Percentiles rank a stretch among this genome's conserved stretches.
phyloP scores from a whole-genome alignment of 257 asterid species.

The Przewalskia tangutica region DNA sequence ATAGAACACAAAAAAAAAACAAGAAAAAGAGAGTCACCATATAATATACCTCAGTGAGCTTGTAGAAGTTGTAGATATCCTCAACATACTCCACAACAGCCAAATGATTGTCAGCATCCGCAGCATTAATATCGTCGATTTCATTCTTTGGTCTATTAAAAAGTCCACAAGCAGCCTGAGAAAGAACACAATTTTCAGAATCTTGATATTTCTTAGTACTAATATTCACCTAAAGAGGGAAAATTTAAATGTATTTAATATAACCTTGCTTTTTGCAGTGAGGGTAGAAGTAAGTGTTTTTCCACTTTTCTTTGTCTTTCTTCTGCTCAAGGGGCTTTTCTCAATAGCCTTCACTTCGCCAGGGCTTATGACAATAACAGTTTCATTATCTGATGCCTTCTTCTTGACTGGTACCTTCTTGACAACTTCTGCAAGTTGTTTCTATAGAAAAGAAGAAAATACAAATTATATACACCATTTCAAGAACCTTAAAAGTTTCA shows the following conservation, averaged over 20 bases:
- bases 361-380: slow-evolving; percentile 24
- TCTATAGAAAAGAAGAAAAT: background rate
- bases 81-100: slow-evolving; percentile 74
- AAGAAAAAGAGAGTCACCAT: background rate
- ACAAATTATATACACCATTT: background rate
- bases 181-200: background rate
- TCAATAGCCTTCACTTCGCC: slow-evolving; percentile 15
- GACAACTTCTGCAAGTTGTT: slow-evolving; percentile 16
- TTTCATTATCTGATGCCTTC: slow-evolving; percentile 9
- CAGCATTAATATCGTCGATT: slow-evolving; percentile 48
- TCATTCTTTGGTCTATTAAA: slow-evolving; percentile 32
- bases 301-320: slow-evolving; percentile 22
- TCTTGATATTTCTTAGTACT: background rate
- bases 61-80: slow-evolving; percentile 62
- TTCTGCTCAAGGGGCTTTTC: slow-evolving; percentile 13
- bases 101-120: slow-evolving; percentile 45
- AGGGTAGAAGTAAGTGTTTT: slow-evolving; percentile 52
- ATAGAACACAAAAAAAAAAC: background rate
- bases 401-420: slow-evolving; percentile 14
- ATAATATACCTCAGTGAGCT: slow-evolving; percentile 42
- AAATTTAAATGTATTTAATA: background rate
- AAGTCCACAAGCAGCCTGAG: slow-evolving; percentile 48
- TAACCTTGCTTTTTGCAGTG: slow-evolving; percentile 66
- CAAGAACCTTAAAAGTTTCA: background rate
- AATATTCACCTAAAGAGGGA: background rate